Evolutionary conservation across 2,329 filamentous ascomycete species (phyloP).

Genomic region (Purpureocillium takamizusanense): DNA sequence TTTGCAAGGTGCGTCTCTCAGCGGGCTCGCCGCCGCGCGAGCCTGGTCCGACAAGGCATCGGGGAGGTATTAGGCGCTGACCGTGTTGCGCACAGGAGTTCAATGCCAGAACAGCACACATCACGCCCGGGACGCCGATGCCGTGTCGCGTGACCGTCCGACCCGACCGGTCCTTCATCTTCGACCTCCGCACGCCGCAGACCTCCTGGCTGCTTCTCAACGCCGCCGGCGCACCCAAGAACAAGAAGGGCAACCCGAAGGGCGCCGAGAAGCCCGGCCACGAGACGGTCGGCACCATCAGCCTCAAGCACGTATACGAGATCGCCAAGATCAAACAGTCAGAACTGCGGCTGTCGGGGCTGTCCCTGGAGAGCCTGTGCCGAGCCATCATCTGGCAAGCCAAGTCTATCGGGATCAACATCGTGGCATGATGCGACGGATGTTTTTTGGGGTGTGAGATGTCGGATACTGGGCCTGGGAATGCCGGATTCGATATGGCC

Average conservation of each 20-base stretch:
- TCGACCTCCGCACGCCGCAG: constrained; percentile 89
- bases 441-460: not conserved
- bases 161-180: constrained; percentile 85
- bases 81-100: constrained; percentile 60
- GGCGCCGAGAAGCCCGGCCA: constrained; percentile 68
- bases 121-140: constrained; percentile 73
- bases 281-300: constrained; percentile 75
- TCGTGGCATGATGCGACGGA: constrained; percentile 45
- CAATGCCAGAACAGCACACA: constrained; percentile 86
- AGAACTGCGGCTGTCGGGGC: constrained; percentile 63
- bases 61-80: constrained; percentile 8
- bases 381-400: constrained; percentile 66
- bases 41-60: not conserved
- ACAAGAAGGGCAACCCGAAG: constrained; percentile 68
- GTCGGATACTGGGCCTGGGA: not conserved
- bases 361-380: constrained; percentile 63
- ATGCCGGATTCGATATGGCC: too few relatives aligned
- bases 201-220: constrained; percentile 83
- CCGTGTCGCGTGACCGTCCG: constrained; percentile 87
- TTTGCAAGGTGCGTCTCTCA: constrained; percentile 88
- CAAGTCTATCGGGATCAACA: constrained; percentile 64
- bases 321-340: constrained; percentile 93
- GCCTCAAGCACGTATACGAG: constrained; percentile 92
- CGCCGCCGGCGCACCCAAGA: constrained; percentile 63
- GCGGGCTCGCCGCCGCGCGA: too few relatives aligned